phyloP scores from a whole-genome alignment of 257 asterid species.

The Solanum microdontum region DNA sequence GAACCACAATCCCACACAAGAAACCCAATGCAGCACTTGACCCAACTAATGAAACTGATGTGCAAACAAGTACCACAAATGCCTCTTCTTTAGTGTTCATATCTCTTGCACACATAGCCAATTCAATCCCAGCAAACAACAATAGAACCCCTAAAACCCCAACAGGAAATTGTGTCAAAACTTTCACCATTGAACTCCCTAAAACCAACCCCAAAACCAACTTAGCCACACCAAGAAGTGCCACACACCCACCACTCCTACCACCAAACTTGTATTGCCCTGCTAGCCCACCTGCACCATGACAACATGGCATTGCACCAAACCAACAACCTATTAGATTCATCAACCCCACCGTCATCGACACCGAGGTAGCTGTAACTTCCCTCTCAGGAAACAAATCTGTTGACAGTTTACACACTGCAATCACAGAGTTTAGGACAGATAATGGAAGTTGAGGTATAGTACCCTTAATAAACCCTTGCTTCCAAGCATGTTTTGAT shows the following conservation, averaged over 20 bases:
- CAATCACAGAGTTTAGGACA: conserved; percentile 63
- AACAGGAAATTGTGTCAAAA: conserved; percentile 53
- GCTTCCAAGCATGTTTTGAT: conserved; percentile 54
- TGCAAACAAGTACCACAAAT: conserved; percentile 59
- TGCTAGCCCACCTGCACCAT: conserved; percentile 81
- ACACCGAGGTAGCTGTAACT: conserved; percentile 55
- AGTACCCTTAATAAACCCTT: conserved; percentile 70
- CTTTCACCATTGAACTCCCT: conserved; percentile 54
- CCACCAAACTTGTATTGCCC: conserved; percentile 87
- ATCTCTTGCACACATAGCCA: conserved; percentile 54
- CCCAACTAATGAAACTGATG: conserved; percentile 56
- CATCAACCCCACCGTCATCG: conserved; percentile 67
- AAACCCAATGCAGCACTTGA: conserved; percentile 77
- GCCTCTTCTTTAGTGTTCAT: conserved; percentile 66
- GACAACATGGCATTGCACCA: conserved; percentile 80
- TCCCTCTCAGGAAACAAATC: conserved; percentile 63
- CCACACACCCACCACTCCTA: conserved; percentile 70
- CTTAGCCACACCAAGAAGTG: conserved; percentile 60
- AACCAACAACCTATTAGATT: conserved; percentile 74
- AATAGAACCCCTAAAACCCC: conserved; percentile 58
- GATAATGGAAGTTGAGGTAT: conserved; percentile 70
- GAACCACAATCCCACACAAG: conserved; percentile 54
- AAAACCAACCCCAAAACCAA: conserved; percentile 43
- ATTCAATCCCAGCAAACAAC: conserved; percentile 68
- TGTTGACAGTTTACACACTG: conserved; percentile 60